These are phyloP conservation scores for Plasmodium malariae DNA, from an alignment of 169 alveolate species.

Conservation along the genomic window DNA sequence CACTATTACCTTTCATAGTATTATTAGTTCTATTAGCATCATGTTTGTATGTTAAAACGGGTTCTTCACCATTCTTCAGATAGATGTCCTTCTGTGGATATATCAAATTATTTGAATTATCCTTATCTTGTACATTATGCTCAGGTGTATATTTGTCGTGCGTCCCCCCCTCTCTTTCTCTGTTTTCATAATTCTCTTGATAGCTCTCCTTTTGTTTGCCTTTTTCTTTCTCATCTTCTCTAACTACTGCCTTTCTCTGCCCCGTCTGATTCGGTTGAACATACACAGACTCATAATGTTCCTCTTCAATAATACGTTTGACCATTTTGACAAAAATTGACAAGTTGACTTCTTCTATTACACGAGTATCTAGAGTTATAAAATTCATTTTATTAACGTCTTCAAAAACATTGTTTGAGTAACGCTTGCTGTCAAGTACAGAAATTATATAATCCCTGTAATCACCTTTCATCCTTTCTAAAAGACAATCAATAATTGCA, in stretches of 20 bases:
- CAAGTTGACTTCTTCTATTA: conserved; percentile 21
- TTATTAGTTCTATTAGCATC: too few relatives aligned
- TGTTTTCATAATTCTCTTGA: not conserved
- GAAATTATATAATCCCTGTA: conserved; percentile 24
- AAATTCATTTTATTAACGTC: conserved; percentile 31
- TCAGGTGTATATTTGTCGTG: not conserved
- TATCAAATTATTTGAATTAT: too few relatives aligned
- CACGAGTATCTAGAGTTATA: conserved; percentile 6
- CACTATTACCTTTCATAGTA: not conserved
- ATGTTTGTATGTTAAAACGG: too few relatives aligned
- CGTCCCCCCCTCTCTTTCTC: not conserved
- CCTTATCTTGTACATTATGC: not conserved
- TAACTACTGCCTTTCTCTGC: not conserved
- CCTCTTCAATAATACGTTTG: conserved; percentile 18
- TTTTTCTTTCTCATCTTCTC: not conserved
- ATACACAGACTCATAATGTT: conserved; percentile 21
- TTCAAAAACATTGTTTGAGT: conserved; percentile 31
- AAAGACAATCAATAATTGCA: conserved; percentile 14
- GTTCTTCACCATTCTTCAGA: too few relatives aligned
- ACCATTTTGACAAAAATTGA: conserved; percentile 20
- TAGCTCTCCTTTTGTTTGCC: not conserved
- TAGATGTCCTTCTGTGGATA: too few relatives aligned
- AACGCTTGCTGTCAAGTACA: conserved; percentile 5
- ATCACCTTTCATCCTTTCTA: conserved; percentile 36
- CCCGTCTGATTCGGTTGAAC: not conserved